Conservation (phyloP, 23 red algal species). For the Gracilaria gracilis region DNA sequence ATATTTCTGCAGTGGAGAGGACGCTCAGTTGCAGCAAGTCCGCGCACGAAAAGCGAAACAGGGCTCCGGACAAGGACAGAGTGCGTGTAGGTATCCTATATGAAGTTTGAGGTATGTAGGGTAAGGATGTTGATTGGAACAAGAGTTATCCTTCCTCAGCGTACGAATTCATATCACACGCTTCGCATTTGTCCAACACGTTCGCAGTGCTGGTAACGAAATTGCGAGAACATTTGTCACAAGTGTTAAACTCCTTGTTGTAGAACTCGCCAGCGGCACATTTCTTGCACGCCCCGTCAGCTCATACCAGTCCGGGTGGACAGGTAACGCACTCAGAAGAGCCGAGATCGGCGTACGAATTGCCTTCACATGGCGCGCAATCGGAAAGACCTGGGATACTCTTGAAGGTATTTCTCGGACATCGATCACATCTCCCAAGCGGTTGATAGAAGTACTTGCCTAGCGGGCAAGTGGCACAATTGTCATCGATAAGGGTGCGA, state of each 20-base stretch:
- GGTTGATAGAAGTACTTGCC: constrained; percentile 12
- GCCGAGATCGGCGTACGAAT: constrained; percentile 16
- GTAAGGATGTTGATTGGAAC: no score
- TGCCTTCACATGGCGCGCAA: not conserved
- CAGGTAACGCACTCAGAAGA: not conserved
- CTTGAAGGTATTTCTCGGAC: constrained; percentile 23
- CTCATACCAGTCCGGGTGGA: constrained; percentile 13
- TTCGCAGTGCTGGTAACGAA: not conserved
- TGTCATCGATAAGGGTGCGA: constrained; percentile 16
- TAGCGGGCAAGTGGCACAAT: not conserved
- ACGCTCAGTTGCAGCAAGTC: not conserved
- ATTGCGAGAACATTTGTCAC: constrained; percentile 18
- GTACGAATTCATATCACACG: constrained; percentile 5
- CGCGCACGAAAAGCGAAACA: no score
- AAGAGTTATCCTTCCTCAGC: constrained; percentile 27
- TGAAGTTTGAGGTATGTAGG: no score
- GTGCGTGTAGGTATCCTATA: no score
- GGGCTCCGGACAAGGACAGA: no score
- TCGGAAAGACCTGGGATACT: constrained; percentile 6
- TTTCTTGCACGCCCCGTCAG: constrained; percentile 12
- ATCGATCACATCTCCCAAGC: constrained; percentile 13
- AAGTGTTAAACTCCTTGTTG: constrained; percentile 27
- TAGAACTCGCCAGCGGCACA: constrained; percentile 27
- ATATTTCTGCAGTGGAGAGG: not conserved
- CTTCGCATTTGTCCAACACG: constrained; percentile 4